A percentile compares a stretch with the other conserved stretches of the same genome.
Conservation (phyloP, 805 yeast species). For the Schwanniomyces occidentalis region DNA sequence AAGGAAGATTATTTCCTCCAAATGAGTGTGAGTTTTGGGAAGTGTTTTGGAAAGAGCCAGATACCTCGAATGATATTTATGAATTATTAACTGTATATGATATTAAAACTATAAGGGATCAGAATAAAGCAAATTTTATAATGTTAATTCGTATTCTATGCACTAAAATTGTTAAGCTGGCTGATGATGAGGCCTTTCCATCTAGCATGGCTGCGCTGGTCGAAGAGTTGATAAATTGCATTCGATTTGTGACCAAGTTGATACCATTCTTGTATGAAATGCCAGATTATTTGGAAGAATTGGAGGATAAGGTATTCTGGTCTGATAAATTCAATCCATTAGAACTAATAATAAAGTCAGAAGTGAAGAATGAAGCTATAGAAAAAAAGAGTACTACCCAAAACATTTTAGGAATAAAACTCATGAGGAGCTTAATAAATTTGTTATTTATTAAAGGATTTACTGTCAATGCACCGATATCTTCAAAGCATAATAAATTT, state of each 20-base stretch:
- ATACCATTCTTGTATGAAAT: constrained; percentile 70
- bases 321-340: constrained; percentile 46
- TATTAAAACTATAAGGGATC: constrained; percentile 57
- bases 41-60: constrained; percentile 39
- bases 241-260: constrained; percentile 62
- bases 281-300: constrained; percentile 19
- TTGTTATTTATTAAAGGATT: constrained; percentile 60
- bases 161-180: constrained; percentile 20
- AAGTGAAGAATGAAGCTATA: constrained; percentile 7
- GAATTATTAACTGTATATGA: constrained; percentile 58
- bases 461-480: constrained; percentile 36
- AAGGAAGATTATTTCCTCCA: constrained; percentile 34
- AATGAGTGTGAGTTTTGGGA: constrained; percentile 30
- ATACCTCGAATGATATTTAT: constrained; percentile 56
- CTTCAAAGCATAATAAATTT: constrained; percentile 2
- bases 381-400: constrained; percentile 12
- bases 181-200: constrained; percentile 8
- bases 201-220: constrained; percentile 21
- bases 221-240: constrained; percentile 53
- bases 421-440: constrained; percentile 37
- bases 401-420: constrained; percentile 29
- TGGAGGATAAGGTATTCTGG: constrained; percentile 32
- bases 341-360: constrained; percentile 14
- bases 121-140: constrained; percentile 58
- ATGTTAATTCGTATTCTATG: constrained; percentile 43